Conservation (phyloP, 148 eudicot genomes). For the Beta vulgaris region DNA sequence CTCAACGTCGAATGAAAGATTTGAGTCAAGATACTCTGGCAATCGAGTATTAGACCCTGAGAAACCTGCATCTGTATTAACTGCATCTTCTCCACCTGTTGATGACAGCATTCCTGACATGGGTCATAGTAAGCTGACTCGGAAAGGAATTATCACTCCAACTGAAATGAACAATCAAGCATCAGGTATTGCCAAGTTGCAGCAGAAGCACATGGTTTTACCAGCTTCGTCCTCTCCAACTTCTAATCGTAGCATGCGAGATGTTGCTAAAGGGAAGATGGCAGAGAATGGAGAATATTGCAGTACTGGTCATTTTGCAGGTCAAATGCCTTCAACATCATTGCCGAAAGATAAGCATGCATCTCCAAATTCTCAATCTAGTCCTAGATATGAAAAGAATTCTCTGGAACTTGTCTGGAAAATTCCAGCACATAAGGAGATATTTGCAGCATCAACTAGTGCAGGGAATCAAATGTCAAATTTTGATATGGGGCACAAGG, state of each 20-base stretch:
- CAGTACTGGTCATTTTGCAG: slow-evolving; percentile 19
- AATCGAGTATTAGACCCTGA: slow-evolving; percentile 20
- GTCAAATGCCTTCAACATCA: slow-evolving; percentile 18
- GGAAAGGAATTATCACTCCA: slow-evolving; percentile 5
- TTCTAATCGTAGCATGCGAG: slow-evolving; percentile 19
- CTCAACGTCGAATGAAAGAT: slow-evolving; percentile 21
- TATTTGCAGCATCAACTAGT: slow-evolving; percentile 16
- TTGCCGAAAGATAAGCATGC: slow-evolving; percentile 27
- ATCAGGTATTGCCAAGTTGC: slow-evolving; percentile 4
- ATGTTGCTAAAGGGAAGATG: slow-evolving; percentile 11
- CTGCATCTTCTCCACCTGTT: slow-evolving; percentile 17
- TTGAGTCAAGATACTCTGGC: slow-evolving; percentile 30
- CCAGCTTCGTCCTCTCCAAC: slow-evolving; percentile 33
- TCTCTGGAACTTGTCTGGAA: slow-evolving; percentile 21
- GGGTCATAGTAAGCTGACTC: slow-evolving; percentile 8
- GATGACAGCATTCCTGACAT: slow-evolving; percentile 14
- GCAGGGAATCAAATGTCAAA: slow-evolving; percentile 24
- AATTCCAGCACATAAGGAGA: slow-evolving; percentile 26
- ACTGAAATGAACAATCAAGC: slow-evolving; percentile 14
- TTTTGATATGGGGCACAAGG: slow-evolving; percentile 27
- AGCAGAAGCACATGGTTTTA: slow-evolving; percentile 18
- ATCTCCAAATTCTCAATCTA: slow-evolving; percentile 22
- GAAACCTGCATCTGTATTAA: slow-evolving; percentile 11
- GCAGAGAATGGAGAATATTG: slow-evolving; percentile 19
- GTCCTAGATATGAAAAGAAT: slow-evolving; percentile 22